These are phyloP conservation scores for Orbilia quercus DNA, from an alignment of 2,329 filamentous ascomycete species.

Conservation along the genomic window DNA sequence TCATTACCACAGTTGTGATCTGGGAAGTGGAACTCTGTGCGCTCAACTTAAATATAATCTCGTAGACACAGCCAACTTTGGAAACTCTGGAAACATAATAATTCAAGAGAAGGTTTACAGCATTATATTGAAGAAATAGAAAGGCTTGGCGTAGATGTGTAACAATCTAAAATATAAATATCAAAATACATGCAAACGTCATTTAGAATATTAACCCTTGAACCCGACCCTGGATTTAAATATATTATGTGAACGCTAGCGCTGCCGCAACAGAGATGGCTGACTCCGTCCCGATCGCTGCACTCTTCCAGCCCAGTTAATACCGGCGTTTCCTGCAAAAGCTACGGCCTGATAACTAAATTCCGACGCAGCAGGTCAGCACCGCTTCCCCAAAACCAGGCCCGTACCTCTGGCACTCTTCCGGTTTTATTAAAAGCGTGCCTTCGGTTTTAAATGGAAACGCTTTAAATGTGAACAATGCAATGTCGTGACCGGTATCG, in stretches of 20 bases:
- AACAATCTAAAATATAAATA: too few relatives aligned
- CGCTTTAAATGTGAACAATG: slow-evolving; percentile 12
- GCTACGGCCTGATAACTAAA: slow-evolving; percentile 12
- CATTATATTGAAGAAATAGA: too few relatives aligned
- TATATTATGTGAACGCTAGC: background rate
- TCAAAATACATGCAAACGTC: too few relatives aligned
- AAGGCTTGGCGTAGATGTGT: too few relatives aligned
- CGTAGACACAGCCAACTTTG: too few relatives aligned
- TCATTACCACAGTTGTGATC: too few relatives aligned
- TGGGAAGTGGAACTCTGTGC: too few relatives aligned
- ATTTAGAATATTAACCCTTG: too few relatives aligned
- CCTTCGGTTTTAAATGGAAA: slow-evolving; percentile 6
- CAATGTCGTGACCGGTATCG: slow-evolving; percentile 1
- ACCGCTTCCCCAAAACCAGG: slow-evolving; percentile 16
- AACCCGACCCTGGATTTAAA: background rate
- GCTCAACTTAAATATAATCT: too few relatives aligned
- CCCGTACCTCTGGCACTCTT: background rate
- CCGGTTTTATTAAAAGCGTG: slow-evolving; percentile 1
- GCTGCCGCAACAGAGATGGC: slow-evolving; percentile 6
- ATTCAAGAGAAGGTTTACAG: too few relatives aligned
- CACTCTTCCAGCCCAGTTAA: slow-evolving; percentile 5
- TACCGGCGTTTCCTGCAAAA: slow-evolving; percentile 1
- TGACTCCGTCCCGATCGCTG: slow-evolving; percentile 17
- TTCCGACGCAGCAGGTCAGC: slow-evolving; percentile 12
- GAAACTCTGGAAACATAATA: too few relatives aligned